Evolutionary conservation across 495 filamentous ascomycete species (phyloP), one percentile per base, ranked within the genome.

Genomic region (Penicillium bovifimosum): DNA sequence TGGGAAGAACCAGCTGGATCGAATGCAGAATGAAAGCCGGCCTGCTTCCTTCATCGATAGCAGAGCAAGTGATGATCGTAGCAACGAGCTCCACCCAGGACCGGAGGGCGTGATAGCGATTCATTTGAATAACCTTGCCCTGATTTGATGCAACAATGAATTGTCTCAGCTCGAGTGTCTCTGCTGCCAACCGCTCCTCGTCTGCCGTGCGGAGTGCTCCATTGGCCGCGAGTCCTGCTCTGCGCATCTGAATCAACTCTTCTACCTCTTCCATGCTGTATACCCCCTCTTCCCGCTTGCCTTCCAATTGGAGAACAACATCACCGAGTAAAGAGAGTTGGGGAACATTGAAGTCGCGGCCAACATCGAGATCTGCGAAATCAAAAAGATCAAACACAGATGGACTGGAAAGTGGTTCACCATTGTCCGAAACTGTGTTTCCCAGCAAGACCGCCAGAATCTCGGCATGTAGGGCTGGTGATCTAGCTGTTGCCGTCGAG

Each of bases 301-400:
- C 67, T 51, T 82, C 91, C 7, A 82, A 62, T 4, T 76, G 69
- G 38, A 92, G 61, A 51, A 86, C 80, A 32, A 92, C 59, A 35
- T 82, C 80, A 13, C 72, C 63, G 47, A 91, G 84, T 33, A 80
- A 73, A 9, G 65, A 64, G 16, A 83, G 68, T 10, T 73, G 50
- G 7, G 87, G 84, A 2, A 60, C 47, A 9, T 68, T 49, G 31
- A 77, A 61, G 33, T 74, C 56, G 54, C 76, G 76, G 2, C 72
- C 59, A 36, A 83, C 74, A 36, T 91, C 83, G 7, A 88, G 66
- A 49, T 91, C 85, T 28, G 90, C 76, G 50, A 97, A 96, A 69
- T 97, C 95, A 50, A 96, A 90, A 17, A 96, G 80, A 56, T 96
- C 95, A 66, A 96, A 95, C 11, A 97, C 78, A 6, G 85, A 87